Evolutionary conservation across 225 moss, liverwort and hornwort species (phyloP).

Genomic region (Bryoerythrophyllum caledonicum): DNA sequence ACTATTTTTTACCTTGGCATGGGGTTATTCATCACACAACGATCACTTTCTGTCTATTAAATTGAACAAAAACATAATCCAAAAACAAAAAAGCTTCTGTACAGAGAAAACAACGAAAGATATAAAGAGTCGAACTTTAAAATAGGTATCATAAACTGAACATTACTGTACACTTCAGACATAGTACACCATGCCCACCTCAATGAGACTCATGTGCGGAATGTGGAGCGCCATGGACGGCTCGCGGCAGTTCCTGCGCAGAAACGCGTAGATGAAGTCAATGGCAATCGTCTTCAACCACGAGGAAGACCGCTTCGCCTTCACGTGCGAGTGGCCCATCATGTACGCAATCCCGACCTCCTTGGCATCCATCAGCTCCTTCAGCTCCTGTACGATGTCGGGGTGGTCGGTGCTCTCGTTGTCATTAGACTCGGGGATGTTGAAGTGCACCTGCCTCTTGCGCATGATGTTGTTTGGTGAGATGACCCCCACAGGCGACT

Average conservation of each 20-base stretch:
- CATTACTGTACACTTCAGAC: slow-evolving; percentile 17
- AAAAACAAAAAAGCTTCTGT: too few relatives aligned
- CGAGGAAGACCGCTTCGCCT: slow-evolving; percentile 37
- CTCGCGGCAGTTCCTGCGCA: slow-evolving; percentile 50
- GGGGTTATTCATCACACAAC: background rate
- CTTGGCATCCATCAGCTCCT: slow-evolving; percentile 34
- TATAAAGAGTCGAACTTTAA: too few relatives aligned
- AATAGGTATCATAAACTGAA: too few relatives aligned
- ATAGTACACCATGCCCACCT: slow-evolving; percentile 61
- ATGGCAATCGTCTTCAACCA: slow-evolving; percentile 45
- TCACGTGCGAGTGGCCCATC: slow-evolving; percentile 44
- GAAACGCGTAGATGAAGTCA: slow-evolving; percentile 40
- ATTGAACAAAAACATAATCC: too few relatives aligned
- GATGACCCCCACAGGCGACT: slow-evolving; percentile 12
- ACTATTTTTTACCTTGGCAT: background rate
- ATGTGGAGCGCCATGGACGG: slow-evolving; percentile 45
- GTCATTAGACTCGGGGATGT: slow-evolving; percentile 7
- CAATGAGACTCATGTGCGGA: slow-evolving; percentile 46
- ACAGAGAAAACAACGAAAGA: too few relatives aligned
- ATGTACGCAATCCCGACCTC: slow-evolving; percentile 48
- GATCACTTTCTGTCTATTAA: too few relatives aligned
- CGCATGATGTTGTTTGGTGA: slow-evolving; percentile 7
- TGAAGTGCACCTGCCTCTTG: slow-evolving; percentile 63
- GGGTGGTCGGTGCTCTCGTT: background rate
- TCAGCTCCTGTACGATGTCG: slow-evolving; percentile 35